phyloP scores from a whole-genome alignment of 768 basidiomycete genomes.

The Lepiota venenata region DNA sequence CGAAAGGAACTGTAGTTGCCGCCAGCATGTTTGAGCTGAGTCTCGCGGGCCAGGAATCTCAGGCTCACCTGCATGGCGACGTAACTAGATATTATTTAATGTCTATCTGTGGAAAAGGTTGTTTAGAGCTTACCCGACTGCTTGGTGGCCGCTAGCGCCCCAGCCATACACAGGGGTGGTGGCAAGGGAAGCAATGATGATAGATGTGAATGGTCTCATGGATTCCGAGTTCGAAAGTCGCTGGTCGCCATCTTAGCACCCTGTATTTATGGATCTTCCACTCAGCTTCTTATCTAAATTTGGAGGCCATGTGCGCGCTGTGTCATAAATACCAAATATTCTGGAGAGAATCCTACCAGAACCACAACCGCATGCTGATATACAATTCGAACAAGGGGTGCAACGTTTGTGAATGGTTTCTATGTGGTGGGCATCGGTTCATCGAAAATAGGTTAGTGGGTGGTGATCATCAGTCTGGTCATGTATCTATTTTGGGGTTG shows the following conservation, averaged over 20 bases:
- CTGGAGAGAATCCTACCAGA: neutral
- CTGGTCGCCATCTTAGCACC: too few species aligned
- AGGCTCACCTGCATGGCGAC: conserved; percentile 37
- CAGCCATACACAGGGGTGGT: conserved; percentile 27
- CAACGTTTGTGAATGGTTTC: neutral
- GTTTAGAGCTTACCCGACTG: conserved; percentile 33
- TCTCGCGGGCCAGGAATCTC: neutral
- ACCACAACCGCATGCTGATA: neutral
- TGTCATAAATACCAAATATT: neutral
- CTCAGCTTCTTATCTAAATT: too few species aligned
- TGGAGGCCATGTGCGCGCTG: neutral
- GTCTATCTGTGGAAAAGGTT: neutral
- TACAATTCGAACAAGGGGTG: neutral
- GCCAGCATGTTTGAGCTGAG: neutral
- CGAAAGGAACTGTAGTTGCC: conserved; percentile 38
- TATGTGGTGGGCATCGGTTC: neutral
- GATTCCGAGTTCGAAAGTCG: too few species aligned
- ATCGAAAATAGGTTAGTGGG: neutral
- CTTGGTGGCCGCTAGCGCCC: conserved; percentile 41
- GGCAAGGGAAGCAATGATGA: conserved; percentile 11
- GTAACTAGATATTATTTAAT: conserved; percentile 22
- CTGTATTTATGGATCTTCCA: too few species aligned
- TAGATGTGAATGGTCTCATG: neutral
- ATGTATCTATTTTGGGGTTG: neutral
- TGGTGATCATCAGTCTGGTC: neutral